A percentile compares a stretch with the other conserved stretches of the same genome.
phyloP scores from a whole-genome alignment of 192 early-diverging fungal genomes.

The Backusella luteola region DNA sequence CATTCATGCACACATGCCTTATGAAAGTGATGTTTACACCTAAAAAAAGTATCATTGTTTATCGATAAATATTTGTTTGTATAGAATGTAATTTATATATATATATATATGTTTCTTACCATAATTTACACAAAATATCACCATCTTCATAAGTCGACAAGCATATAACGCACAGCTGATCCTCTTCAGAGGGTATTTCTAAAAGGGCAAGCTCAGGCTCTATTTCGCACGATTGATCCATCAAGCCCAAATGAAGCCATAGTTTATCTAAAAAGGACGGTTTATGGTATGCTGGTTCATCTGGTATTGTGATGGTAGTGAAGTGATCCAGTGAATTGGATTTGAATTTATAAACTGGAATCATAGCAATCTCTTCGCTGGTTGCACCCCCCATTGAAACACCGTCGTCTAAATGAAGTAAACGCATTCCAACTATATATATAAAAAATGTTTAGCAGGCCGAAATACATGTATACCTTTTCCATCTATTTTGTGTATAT shows the following conservation, averaged over 20 bases:
- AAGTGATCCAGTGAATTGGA: not conserved
- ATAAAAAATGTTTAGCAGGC: conserved; percentile 6
- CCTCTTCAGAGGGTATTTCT: conserved; percentile 30
- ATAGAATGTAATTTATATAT: not conserved
- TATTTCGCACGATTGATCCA: not conserved
- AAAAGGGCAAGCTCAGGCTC: conserved; percentile 15
- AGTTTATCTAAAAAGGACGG: conserved; percentile 13
- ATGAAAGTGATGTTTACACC: conserved; percentile 78
- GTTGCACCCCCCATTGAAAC: conserved; percentile 63
- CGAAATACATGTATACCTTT: not conserved
- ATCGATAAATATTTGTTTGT: not conserved
- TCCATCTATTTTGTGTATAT: not conserved
- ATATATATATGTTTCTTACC: conserved; percentile 27
- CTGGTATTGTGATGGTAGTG: not conserved
- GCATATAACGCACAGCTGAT: conserved; percentile 74
- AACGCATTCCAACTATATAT: conserved; percentile 50
- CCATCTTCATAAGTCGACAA: conserved; percentile 74
- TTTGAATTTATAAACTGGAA: conserved; percentile 64
- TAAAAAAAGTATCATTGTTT: conserved; percentile 4
- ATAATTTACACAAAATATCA: conserved; percentile 65
- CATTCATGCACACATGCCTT: conserved; percentile 81
- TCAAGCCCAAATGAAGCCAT: conserved; percentile 17
- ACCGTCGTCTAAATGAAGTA: conserved; percentile 51
- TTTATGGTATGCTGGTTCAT: not conserved
- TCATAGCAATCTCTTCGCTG: conserved; percentile 63